Evolutionary conservation across 2,329 filamentous ascomycete species (phyloP).

Genomic region (Sporothrix pseudoabietina): DNA sequence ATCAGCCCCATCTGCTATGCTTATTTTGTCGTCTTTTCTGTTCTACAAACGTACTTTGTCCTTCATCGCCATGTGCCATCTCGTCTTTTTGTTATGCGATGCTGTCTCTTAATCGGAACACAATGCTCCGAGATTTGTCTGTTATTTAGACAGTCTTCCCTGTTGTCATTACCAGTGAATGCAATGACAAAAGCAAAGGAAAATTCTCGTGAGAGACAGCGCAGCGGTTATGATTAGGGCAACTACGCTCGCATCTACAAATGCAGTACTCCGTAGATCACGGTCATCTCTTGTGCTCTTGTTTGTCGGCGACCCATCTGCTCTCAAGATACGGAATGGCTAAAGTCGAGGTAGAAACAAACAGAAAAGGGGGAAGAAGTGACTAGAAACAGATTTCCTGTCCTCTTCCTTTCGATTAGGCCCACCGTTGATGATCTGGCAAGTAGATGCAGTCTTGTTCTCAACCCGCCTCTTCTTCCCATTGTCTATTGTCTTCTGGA

Average conservation of each 20-base stretch:
- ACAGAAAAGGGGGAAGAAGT: not conserved
- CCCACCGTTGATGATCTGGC: not conserved
- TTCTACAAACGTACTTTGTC: not conserved
- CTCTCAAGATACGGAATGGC: not conserved
- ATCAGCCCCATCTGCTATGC: not conserved
- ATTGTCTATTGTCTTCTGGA: too few relatives aligned
- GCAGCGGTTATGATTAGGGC: not conserved
- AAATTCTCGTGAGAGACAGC: not conserved
- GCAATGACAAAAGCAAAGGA: not conserved
- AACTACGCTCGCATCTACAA: not conserved
- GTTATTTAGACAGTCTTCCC: not conserved
- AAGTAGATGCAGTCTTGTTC: not conserved
- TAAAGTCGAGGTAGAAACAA: slow-evolving; percentile 2
- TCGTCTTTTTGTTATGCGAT: not conserved
- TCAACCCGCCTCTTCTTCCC: too few relatives aligned
- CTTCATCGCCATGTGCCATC: not conserved
- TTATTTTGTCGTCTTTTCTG: not conserved
- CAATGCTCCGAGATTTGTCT: not conserved
- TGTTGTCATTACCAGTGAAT: not conserved
- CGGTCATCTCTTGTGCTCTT: not conserved
- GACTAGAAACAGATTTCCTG: not conserved
- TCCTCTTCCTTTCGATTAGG: not conserved
- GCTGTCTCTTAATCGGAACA: not conserved
- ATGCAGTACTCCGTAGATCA: not conserved
- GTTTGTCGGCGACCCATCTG: not conserved